phyloP scores from a whole-genome alignment of 176 grass and related monocot genomes.

The Puya raimondii region DNA sequence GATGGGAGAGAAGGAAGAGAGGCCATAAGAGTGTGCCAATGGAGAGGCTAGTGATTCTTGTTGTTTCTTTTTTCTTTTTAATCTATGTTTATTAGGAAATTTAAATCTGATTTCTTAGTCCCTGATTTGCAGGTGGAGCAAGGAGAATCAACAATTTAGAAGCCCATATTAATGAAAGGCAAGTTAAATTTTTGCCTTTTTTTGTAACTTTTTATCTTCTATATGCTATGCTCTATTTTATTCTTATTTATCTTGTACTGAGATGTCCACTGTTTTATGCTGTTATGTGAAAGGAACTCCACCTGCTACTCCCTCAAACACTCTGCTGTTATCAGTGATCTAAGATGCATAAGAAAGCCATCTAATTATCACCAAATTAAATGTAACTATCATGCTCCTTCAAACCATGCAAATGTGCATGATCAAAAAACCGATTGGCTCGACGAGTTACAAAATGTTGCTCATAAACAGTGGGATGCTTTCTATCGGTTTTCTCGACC shows the following conservation, averaged over 20 bases:
- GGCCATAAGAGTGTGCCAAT: neutral
- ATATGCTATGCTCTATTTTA: neutral
- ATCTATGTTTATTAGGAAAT: too few relatives aligned
- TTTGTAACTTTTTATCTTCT: neutral
- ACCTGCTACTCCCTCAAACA: neutral
- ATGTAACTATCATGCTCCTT: constrained; percentile 4
- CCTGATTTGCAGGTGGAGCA: constrained; percentile 7
- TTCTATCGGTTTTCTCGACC: constrained; percentile 67
- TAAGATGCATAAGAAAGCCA: constrained; percentile 2
- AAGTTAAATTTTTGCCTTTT: neutral
- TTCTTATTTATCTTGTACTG: neutral
- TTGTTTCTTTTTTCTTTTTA: neutral
- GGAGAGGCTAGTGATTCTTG: constrained; percentile 14
- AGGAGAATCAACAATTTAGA: constrained; percentile 2
- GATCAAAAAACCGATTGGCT: neutral
- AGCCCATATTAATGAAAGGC: constrained; percentile 1
- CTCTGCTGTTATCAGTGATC: constrained; percentile 6
- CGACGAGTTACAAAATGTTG: neutral
- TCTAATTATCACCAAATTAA: constrained; percentile 9
- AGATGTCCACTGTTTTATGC: neutral
- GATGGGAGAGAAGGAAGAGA: constrained; percentile 14
- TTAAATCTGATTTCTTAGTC: neutral
- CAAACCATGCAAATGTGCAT: neutral
- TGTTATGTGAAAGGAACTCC: neutral
- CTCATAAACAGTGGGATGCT: constrained; percentile 24